A percentile compares a stretch with the other conserved stretches of the same genome.
Evolutionary conservation across 139 green algal genomes (phyloP).

Genomic region (Helicosporidium sp.): DNA sequence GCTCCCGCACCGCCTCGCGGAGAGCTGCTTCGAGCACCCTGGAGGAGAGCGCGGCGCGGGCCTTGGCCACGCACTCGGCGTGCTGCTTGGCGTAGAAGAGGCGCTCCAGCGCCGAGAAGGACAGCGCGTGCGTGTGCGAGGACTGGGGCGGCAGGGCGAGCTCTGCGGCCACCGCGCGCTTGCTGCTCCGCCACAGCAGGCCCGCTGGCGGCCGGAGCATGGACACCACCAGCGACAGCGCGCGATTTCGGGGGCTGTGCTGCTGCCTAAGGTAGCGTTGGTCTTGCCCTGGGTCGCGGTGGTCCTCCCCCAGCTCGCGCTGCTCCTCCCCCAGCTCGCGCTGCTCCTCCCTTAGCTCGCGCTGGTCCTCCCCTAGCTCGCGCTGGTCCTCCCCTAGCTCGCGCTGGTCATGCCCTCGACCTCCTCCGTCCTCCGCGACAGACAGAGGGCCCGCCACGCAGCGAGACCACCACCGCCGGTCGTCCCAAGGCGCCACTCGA

Average conservation of each 20-base stretch:
- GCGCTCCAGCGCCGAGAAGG: conserved; percentile 59
- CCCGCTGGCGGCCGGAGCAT: conserved; percentile 33
- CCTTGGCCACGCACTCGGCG: conserved; percentile 29
- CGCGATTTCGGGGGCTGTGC: background rate
- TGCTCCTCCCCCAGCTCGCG: too few species aligned
- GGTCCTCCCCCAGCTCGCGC: too few species aligned
- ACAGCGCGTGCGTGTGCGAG: conserved; percentile 25
- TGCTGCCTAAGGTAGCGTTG: background rate
- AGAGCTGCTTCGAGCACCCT: conserved; percentile 3
- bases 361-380: too few species aligned
- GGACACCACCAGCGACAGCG: conserved; percentile 25
- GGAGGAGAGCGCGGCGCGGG: conserved; percentile 22
- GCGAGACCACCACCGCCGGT: conserved; percentile 35
- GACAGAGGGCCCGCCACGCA: conserved; percentile 6
- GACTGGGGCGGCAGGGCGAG: conserved; percentile 56
- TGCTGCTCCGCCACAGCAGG: conserved; percentile 70
- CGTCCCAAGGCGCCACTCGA: conserved; percentile 22
- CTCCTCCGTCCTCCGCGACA: background rate
- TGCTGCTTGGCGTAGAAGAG: conserved; percentile 72
- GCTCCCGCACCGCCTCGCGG: background rate
- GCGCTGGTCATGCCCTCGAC: too few species aligned
- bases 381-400: too few species aligned
- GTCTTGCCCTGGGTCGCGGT: too few species aligned
- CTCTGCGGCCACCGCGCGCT: conserved; percentile 57
- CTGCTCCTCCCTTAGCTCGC: too few species aligned